Percentiles rank a stretch among this genome's conserved stretches.
These are phyloP conservation scores for Maudiozyma barnettii DNA, from an alignment of 805 yeast genomes.

Conservation along the genomic window DNA sequence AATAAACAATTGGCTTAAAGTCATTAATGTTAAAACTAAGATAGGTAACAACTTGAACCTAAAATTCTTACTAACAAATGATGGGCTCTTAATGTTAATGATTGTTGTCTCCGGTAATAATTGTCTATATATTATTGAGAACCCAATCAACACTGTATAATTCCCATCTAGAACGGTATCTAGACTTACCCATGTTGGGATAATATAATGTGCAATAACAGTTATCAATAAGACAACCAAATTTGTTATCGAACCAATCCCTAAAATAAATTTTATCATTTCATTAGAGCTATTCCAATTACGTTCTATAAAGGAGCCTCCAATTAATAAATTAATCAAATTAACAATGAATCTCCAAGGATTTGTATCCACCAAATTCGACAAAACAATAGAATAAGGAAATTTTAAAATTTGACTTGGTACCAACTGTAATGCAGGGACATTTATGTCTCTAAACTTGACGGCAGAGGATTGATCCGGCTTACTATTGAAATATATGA, in stretches of 20 bases:
- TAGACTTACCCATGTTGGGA: conserved; percentile 19
- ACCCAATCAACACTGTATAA: conserved; percentile 46
- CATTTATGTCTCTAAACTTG: conserved; percentile 25
- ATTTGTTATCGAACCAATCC: conserved; percentile 48
- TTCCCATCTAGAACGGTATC: conserved; percentile 45
- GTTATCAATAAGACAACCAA: conserved; percentile 31
- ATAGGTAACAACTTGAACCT: conserved; percentile 61
- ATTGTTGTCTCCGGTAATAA: conserved; percentile 51
- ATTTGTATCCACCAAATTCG: conserved; percentile 56
- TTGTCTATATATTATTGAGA: conserved; percentile 57
- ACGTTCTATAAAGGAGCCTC: conserved; percentile 57
- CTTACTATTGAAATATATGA: conserved; percentile 23
- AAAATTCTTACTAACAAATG: conserved; percentile 31
- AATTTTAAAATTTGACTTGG: conserved; percentile 45
- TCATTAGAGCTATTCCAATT: conserved; percentile 51
- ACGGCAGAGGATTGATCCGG: conserved; percentile 8
- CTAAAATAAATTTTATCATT: conserved; percentile 37
- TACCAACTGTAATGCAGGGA: conserved; percentile 55
- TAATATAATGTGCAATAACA: conserved; percentile 17
- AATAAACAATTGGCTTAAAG: conserved; percentile 24
- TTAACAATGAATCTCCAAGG: conserved; percentile 39
- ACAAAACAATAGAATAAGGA: conserved; percentile 57
- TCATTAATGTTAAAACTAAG: conserved; percentile 24
- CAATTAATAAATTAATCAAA: conserved; percentile 40
- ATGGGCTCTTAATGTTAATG: conserved; percentile 39